Conservation (phyloP, 306 rosid genomes). For the Crotalaria pallida region DNA sequence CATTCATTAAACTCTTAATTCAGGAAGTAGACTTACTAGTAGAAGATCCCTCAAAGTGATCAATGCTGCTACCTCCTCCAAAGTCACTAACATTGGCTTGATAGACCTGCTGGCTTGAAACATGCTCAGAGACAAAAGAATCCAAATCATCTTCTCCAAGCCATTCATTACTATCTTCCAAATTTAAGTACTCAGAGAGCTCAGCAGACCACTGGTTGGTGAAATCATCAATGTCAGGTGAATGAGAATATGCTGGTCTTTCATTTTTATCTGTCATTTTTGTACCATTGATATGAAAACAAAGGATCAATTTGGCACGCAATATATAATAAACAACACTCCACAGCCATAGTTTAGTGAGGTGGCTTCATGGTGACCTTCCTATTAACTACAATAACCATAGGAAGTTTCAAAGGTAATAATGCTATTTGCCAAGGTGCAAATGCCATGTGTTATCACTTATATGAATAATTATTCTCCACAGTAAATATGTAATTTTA, state of each 20-base stretch:
- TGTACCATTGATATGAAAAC: not conserved
- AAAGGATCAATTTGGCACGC: not conserved
- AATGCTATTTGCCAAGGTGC: too few species aligned
- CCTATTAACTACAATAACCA: constrained; percentile 25
- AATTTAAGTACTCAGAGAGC: constrained; percentile 42
- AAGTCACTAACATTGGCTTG: constrained; percentile 22
- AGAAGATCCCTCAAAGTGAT: constrained; percentile 36
- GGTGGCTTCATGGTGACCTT: constrained; percentile 61
- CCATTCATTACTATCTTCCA: constrained; percentile 32
- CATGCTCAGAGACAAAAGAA: constrained; percentile 28
- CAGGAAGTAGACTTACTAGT: constrained; percentile 35
- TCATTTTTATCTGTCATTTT: constrained; percentile 48
- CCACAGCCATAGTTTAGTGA: not conserved
- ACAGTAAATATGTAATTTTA: too few species aligned
- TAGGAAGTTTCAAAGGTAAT: constrained; percentile 65
- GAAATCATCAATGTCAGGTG: constrained; percentile 36
- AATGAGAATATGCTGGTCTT: constrained; percentile 1
- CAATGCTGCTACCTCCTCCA: constrained; percentile 18
- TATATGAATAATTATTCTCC: too few species aligned
- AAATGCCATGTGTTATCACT: too few species aligned
- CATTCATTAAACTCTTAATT: too few species aligned
- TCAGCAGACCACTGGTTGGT: constrained; percentile 34
- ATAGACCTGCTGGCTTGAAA: constrained; percentile 26
- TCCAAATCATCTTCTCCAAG: constrained; percentile 13
- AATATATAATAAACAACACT: constrained; percentile 17